Conservation (phyloP, 768 basidiomycete genomes). For the Polyporus arcularius region DNA sequence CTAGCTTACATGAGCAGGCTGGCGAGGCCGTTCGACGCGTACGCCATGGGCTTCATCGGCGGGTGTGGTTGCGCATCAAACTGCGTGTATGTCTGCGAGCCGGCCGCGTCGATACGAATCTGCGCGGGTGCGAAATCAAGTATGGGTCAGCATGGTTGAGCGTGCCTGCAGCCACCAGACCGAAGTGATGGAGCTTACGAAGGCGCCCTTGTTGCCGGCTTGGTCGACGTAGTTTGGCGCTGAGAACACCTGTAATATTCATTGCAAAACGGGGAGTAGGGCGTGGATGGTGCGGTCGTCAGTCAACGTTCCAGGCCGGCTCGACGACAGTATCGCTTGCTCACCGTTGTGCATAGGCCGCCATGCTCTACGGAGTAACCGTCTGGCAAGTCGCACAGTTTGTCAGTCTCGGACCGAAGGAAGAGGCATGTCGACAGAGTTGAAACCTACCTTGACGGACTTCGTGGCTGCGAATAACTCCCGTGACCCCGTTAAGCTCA, state of each 20-base stretch:
- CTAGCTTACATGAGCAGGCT: slow-evolving; percentile 63
- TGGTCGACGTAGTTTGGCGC: slow-evolving; percentile 97
- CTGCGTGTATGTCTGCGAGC: slow-evolving; percentile 71
- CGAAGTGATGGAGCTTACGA: slow-evolving; percentile 49
- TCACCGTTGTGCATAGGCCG: slow-evolving; percentile 90
- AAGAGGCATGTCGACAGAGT: neutral
- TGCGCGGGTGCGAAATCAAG: slow-evolving; percentile 30
- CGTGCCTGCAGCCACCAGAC: neutral
- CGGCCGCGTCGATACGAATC: slow-evolving; percentile 82
- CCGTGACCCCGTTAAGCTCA: slow-evolving; percentile 79
- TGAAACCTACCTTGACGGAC: slow-evolving; percentile 80
- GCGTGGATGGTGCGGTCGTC: neutral
- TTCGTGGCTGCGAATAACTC: slow-evolving; percentile 94
- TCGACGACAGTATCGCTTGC: slow-evolving; percentile 17
- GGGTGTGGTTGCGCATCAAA: slow-evolving; percentile 90
- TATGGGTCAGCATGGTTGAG: neutral
- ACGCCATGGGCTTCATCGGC: slow-evolving; percentile 92
- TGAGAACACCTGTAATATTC: slow-evolving; percentile 68
- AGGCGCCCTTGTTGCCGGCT: slow-evolving; percentile 89
- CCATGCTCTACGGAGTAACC: slow-evolving; percentile 96
- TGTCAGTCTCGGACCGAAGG: neutral
- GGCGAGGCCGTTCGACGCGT: slow-evolving; percentile 65
- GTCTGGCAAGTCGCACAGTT: slow-evolving; percentile 41
- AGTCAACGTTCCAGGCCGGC: neutral
- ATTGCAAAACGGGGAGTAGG: neutral